Percentiles rank a stretch among this genome's conserved stretches.
Conservation (phyloP, 1,139 yeast species). For the Blastobotrys aristatus region DNA sequence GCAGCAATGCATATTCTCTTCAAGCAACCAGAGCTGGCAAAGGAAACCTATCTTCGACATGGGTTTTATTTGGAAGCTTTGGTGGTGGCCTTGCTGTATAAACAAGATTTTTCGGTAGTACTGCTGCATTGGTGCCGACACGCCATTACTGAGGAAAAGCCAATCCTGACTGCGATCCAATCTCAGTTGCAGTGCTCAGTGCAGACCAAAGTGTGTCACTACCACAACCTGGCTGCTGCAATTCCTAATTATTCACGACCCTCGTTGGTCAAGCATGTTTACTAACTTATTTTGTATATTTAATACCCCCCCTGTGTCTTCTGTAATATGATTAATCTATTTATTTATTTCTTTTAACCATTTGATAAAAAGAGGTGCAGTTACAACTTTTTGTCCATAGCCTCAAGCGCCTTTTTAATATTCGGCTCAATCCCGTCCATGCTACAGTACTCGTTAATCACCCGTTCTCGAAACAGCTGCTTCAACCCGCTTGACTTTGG, state of each 20-base stretch:
- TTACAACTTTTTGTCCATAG: slow-evolving; percentile 8
- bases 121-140: slow-evolving; percentile 9
- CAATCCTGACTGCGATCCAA: slow-evolving; percentile 1
- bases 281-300: not conserved
- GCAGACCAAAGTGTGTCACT: not conserved
- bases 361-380: too few species aligned
- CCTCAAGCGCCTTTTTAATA: slow-evolving; percentile 21
- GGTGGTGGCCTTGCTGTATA: slow-evolving; percentile 10
- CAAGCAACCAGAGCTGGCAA: slow-evolving; percentile 10
- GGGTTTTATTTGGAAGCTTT: slow-evolving; percentile 13
- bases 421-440: slow-evolving; percentile 26
- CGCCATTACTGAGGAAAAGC: slow-evolving; percentile 3
- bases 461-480: slow-evolving; percentile 40
- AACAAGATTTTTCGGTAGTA: slow-evolving; percentile 8
- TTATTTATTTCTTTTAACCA: not conserved
- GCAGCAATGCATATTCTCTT: slow-evolving; percentile 4
- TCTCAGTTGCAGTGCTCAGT: slow-evolving; percentile 5
- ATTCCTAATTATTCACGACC: slow-evolving; percentile 7
- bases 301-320: not conserved
- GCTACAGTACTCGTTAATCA: slow-evolving; percentile 23
- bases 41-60: slow-evolving; percentile 6
- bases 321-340: not conserved
- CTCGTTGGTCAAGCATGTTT: not conserved
- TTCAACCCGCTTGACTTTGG: slow-evolving; percentile 43
- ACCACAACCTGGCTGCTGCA: not conserved